Conservation (phyloP, 2,329 filamentous ascomycete species). For the Cytospora piceae region DNA sequence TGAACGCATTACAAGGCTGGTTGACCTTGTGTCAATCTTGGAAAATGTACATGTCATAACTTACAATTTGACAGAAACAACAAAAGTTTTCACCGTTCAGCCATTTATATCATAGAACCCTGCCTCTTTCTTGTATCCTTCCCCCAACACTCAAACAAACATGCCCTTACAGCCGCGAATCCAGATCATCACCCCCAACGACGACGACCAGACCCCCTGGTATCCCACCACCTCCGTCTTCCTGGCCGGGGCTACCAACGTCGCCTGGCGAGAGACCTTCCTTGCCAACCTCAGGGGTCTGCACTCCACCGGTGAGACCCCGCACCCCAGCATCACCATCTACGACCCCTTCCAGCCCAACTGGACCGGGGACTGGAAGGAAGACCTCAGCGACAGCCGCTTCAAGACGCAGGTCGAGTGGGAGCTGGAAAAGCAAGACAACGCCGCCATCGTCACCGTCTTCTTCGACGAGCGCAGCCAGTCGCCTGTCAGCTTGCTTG, state of each 20-base stretch:
- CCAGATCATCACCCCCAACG: constrained; percentile 28
- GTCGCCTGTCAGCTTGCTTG: constrained; percentile 62
- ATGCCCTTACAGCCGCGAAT: not conserved
- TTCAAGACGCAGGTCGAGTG: constrained; percentile 62
- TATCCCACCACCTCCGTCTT: constrained; percentile 49
- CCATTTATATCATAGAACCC: not conserved
- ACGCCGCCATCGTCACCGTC: constrained; percentile 57
- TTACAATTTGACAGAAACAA: not conserved
- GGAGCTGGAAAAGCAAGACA: constrained; percentile 62
- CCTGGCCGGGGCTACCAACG: constrained; percentile 60
- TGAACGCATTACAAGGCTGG: constrained; percentile 18
- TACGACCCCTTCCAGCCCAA: constrained; percentile 59
- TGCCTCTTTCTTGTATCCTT: not conserved
- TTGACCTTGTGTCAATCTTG: too few species aligned
- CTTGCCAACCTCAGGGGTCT: constrained; percentile 43
- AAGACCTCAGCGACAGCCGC: constrained; percentile 46
- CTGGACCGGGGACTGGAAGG: constrained; percentile 59
- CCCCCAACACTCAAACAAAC: not conserved
- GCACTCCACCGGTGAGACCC: constrained; percentile 33
- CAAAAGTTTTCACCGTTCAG: not conserved
- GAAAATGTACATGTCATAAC: not conserved
- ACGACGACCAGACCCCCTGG: constrained; percentile 8
- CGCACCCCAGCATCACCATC: constrained; percentile 49
- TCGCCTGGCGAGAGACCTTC: constrained; percentile 55
- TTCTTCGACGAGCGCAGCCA: constrained; percentile 57